phyloP scores from a whole-genome alignment of 73 alveolate genomes.

The Paramecium primaurelia region DNA sequence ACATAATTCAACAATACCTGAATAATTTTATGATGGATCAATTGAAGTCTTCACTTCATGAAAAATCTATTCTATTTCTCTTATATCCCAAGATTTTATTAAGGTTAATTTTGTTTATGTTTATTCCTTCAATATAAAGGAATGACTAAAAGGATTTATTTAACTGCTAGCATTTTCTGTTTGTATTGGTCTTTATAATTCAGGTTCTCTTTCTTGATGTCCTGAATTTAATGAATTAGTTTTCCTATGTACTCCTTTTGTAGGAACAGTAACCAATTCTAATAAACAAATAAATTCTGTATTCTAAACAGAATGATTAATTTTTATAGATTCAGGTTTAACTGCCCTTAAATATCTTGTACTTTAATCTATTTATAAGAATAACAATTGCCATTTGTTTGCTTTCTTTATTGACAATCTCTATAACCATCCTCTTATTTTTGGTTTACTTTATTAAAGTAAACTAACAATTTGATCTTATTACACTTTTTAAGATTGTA shows the following conservation, averaged over 20 bases:
- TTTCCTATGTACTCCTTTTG: conserved; percentile 27
- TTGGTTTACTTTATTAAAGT: conserved; percentile 9
- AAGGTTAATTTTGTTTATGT: background rate
- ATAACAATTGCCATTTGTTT: conserved; percentile 26
- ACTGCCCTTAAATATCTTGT: background rate
- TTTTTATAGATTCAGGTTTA: conserved; percentile 11
- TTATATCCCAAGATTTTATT: conserved; percentile 42
- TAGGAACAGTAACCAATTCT: background rate
- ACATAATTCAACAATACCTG: conserved; percentile 31
- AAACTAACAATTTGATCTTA: conserved; percentile 26
- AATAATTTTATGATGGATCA: background rate
- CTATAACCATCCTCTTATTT: conserved; percentile 46
- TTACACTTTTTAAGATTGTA: background rate
- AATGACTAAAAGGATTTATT: background rate
- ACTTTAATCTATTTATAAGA: conserved; percentile 21
- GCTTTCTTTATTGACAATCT: background rate
- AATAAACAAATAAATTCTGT: conserved; percentile 15
- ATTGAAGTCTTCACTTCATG: background rate
- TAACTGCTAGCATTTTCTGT: conserved; percentile 30
- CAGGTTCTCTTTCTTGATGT: conserved; percentile 22
- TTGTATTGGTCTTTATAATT: background rate
- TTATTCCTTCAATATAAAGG: background rate
- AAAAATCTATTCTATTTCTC: conserved; percentile 36
- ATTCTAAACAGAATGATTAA: background rate
- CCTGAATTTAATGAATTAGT: conserved; percentile 26